Conservation (phyloP, 2,329 filamentous ascomycete species). For the Aureobasidium musti region DNA sequence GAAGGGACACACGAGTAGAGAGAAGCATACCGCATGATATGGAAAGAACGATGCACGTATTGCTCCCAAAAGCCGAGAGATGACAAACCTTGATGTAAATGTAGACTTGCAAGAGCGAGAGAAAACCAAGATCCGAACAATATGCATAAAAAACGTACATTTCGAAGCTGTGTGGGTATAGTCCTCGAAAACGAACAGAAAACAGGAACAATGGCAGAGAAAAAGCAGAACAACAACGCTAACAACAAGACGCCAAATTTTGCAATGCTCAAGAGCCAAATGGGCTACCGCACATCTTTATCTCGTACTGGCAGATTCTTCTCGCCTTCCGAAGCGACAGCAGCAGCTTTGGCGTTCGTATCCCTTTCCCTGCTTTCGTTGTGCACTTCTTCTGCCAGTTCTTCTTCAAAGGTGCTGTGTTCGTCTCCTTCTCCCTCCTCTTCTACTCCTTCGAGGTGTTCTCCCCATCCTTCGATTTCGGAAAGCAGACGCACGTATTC, state of each 20-base stretch:
- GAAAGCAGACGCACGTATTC: slow-evolving; percentile 91
- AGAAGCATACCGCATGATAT: no score
- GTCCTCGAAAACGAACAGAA: neutral
- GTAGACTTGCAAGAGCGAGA: no score
- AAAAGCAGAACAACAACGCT: neutral
- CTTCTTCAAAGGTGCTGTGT: slow-evolving; percentile 2
- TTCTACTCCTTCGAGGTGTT: slow-evolving; percentile 37
- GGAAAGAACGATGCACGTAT: no score
- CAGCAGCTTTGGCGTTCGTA: slow-evolving; percentile 4
- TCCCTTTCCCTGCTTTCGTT: neutral
- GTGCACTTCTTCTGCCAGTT: slow-evolving; percentile 2
- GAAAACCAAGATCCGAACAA: neutral
- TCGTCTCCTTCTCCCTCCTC: slow-evolving; percentile 8
- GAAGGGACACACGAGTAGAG: no score
- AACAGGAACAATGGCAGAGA: neutral
- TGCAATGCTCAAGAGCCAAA: neutral
- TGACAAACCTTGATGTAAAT: no score
- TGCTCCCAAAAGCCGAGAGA: no score
- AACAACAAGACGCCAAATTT: neutral
- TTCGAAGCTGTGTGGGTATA: slow-evolving; percentile 2
- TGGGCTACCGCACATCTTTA: slow-evolving; percentile 2
- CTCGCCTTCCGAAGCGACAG: neutral
- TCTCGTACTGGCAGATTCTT: slow-evolving; percentile 13
- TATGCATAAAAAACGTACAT: neutral
- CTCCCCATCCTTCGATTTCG: slow-evolving; percentile 81